phyloP scores from a whole-genome alignment of 306 rosid genomes.

The Delonix regia region DNA sequence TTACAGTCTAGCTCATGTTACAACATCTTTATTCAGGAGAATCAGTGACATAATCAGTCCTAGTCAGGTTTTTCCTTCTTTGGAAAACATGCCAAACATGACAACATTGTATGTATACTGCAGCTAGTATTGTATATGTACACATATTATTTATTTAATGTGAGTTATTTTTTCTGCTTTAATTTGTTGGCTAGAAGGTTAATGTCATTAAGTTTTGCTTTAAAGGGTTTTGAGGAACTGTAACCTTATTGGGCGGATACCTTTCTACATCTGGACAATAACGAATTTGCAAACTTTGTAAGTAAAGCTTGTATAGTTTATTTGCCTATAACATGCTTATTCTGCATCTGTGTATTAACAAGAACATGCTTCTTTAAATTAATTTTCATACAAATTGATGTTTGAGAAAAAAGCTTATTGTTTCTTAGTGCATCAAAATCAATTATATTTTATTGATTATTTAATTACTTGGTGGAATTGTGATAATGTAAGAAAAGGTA shows the following conservation, averaged over 20 bases:
- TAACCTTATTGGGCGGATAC: conserved; percentile 68
- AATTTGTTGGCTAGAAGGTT: conserved; percentile 22
- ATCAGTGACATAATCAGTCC: conserved; percentile 70
- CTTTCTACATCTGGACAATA: conserved; percentile 61
- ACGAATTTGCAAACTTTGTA: conserved; percentile 47
- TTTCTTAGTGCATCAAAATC: neutral
- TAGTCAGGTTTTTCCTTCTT: conserved; percentile 57
- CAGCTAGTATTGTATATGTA: conserved; percentile 9
- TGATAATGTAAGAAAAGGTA: conserved; percentile 4
- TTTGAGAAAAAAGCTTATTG: neutral
- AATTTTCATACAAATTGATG: conserved; percentile 1
- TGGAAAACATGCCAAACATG: conserved; percentile 44
- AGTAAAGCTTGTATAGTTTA: conserved; percentile 41
- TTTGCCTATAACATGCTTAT: neutral
- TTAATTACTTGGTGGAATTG: neutral
- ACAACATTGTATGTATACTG: conserved; percentile 55
- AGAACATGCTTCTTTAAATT: neutral
- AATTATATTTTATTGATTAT: neutral
- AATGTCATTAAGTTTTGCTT: conserved; percentile 27
- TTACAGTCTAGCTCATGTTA: conserved; percentile 29
- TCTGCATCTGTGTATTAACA: conserved; percentile 12
- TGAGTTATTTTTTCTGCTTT: conserved; percentile 21
- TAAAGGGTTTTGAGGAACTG: conserved; percentile 78
- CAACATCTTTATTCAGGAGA: conserved; percentile 53
- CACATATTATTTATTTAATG: neutral